Base-by-base conservation (phyloP, 768 basidiomycete genomes). In the Tylopilus plumbeoviolaceoides region DNA sequence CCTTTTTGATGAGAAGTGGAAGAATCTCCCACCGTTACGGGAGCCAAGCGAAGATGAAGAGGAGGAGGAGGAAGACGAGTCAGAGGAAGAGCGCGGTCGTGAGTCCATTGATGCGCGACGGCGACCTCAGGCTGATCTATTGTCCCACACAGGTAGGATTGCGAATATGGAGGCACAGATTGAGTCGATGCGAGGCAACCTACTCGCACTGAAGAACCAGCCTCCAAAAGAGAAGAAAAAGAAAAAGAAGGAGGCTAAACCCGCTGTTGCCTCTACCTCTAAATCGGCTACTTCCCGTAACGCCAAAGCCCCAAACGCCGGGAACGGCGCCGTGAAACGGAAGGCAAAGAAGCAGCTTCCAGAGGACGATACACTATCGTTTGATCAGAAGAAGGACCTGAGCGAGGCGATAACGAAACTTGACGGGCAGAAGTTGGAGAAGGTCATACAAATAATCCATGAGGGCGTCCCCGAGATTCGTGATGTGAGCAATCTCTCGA, bases 311-410 rank as follows among this genome's bases (percentile, higher is more conserved):
- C 61, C 73, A 7, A 67, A 74, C 14, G 62, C 75, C 17, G 64
- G 61, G 30, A 75, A 59, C 31, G 68, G 71, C 38, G 27, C 62
- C 5, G 84, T 83, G 73, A 85, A 84, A 71, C 73, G 75, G 59
- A 82, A 79, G 63, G 59, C 71, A 31, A 89, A 89, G 77, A 88
- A 87, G 67, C 75, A 77, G 36, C 68, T 83, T 41, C 72, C 80
- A 10, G 89, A 91, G 59, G 87, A 91, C 61, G 90, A 93, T 52
- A 84, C 87, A 2, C 78, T 98, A 35, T 88, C 91, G 47, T 91
- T 95, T 68, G 91, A 93, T 59, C 95, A 98, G 77, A 99, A 99
- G 86, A 94, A 97, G 72, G 93, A 98, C 66, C 75, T 99, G 51
- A 95, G 94, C 64, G 94, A 98, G 71, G 90, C 93, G 47, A 99